Evolutionary conservation across 2,329 filamentous ascomycete species (phyloP).

Genomic region (Colletotrichum sublineola): DNA sequence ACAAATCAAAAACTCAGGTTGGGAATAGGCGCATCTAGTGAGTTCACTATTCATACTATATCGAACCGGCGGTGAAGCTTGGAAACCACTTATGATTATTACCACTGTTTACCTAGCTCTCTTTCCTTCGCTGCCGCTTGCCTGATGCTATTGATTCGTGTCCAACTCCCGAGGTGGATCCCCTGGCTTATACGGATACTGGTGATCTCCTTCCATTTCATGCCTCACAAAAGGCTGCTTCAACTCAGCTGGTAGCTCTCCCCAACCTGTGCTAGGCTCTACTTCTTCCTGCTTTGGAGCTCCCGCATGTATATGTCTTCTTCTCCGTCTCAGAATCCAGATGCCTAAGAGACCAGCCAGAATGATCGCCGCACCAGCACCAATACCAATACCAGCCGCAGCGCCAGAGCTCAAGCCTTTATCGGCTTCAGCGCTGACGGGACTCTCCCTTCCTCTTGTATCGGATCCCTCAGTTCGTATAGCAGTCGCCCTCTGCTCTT

Average conservation of each 20-base stretch:
- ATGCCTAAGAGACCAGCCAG: background rate
- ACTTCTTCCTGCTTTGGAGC: background rate
- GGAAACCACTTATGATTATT: no score
- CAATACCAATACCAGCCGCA: background rate
- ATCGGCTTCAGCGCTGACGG: background rate
- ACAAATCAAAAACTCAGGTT: no score
- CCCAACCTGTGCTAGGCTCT: background rate
- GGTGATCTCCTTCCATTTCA: background rate
- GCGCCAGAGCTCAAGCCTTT: slow-evolving; percentile 4
- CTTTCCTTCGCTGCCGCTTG: background rate
- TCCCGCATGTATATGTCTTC: background rate
- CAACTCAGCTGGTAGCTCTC: background rate
- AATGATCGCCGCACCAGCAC: background rate
- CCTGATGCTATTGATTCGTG: background rate
- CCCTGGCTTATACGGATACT: background rate
- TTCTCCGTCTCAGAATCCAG: background rate
- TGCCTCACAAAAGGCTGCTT: background rate
- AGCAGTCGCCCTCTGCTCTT: background rate
- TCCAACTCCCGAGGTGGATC: background rate
- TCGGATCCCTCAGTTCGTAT: background rate
- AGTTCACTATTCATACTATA: no score
- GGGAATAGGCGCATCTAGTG: no score
- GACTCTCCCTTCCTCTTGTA: background rate
- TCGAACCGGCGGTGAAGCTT: no score
- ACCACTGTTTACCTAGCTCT: no score